These are phyloP conservation scores for Phaeotremella fagi DNA, from an alignment of 768 basidiomycete species.

Conservation along the genomic window DNA sequence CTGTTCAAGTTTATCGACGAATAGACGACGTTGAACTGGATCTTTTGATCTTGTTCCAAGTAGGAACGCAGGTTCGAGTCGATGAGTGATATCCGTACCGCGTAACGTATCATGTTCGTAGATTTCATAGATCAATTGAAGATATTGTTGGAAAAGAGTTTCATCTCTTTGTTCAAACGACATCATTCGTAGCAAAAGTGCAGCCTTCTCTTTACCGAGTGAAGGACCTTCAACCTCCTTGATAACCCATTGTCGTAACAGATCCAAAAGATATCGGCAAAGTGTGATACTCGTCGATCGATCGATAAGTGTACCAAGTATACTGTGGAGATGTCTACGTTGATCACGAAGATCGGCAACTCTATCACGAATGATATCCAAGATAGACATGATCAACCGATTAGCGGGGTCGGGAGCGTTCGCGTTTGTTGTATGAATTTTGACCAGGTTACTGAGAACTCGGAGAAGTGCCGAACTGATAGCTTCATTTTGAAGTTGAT, in stretches of 20 bases:
- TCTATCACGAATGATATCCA: slow-evolving; percentile 78
- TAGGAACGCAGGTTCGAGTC: slow-evolving; percentile 87
- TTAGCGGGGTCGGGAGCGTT: slow-evolving; percentile 55
- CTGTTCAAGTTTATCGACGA: slow-evolving; percentile 82
- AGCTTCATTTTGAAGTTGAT: slow-evolving; percentile 60
- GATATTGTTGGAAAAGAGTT: slow-evolving; percentile 71
- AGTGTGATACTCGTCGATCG: slow-evolving; percentile 76
- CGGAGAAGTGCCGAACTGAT: slow-evolving; percentile 73
- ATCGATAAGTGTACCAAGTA: slow-evolving; percentile 75
- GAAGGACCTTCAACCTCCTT: slow-evolving; percentile 55
- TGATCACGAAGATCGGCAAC: slow-evolving; percentile 82
- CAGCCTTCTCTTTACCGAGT: slow-evolving; percentile 81
- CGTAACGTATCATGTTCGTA: slow-evolving; percentile 81
- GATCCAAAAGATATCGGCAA: slow-evolving; percentile 77
- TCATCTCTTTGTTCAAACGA: slow-evolving; percentile 67
- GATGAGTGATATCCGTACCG: slow-evolving; percentile 86
- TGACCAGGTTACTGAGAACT: slow-evolving; percentile 74
- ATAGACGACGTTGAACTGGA: slow-evolving; percentile 68
- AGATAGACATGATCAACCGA: slow-evolving; percentile 61
- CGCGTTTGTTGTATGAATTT: slow-evolving; percentile 69
- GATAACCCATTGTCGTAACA: slow-evolving; percentile 85
- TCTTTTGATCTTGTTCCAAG: slow-evolving; percentile 85
- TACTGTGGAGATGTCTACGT: slow-evolving; percentile 70
- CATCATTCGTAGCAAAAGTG: slow-evolving; percentile 79
- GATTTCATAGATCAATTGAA: slow-evolving; percentile 87